phyloP scores from a whole-genome alignment of 2,329 filamentous ascomycete genomes.

The Trichoderma oligosporum region DNA sequence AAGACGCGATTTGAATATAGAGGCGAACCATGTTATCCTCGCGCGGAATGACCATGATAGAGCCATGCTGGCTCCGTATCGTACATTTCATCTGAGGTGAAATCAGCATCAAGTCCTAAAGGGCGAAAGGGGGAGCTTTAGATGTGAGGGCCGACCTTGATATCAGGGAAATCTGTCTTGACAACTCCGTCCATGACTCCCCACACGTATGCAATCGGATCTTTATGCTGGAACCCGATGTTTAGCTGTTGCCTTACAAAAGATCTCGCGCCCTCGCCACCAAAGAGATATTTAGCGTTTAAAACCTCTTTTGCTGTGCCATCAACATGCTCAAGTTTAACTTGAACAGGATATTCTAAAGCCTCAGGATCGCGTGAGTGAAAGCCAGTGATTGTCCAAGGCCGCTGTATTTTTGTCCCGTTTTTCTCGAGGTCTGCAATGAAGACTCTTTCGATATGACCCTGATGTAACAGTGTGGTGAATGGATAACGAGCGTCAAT shows the following conservation, averaged over 20 bases:
- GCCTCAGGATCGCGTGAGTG: slow-evolving; percentile 53
- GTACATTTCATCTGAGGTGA: slow-evolving; percentile 63
- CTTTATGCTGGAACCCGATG: slow-evolving; percentile 68
- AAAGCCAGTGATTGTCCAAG: slow-evolving; percentile 62
- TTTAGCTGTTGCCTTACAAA: slow-evolving; percentile 60
- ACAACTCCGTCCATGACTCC: slow-evolving; percentile 73
- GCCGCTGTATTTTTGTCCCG: slow-evolving; percentile 57
- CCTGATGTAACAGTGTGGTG: slow-evolving; percentile 68
- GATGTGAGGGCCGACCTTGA: slow-evolving; percentile 51
- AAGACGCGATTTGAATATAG: slow-evolving; percentile 64
- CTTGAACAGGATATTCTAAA: slow-evolving; percentile 72
- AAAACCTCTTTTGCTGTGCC: slow-evolving; percentile 65
- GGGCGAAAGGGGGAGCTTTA: too few relatives aligned
- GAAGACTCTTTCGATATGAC: slow-evolving; percentile 66
- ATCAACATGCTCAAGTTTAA: slow-evolving; percentile 72
- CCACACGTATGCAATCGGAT: slow-evolving; percentile 69
- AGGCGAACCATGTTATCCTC: slow-evolving; percentile 66
- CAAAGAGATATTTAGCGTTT: slow-evolving; percentile 66
- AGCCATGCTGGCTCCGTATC: slow-evolving; percentile 69
- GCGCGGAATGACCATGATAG: slow-evolving; percentile 75
- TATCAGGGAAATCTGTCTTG: slow-evolving; percentile 71
- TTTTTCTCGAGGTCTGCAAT: slow-evolving; percentile 63
- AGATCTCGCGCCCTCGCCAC: slow-evolving; percentile 67
- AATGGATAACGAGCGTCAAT: slow-evolving; percentile 69
- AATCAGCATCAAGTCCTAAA: slow-evolving; percentile 39